These are phyloP conservation scores for Colletotrichum spinosum DNA, from an alignment of 2,329 filamentous ascomycete genomes.

Conservation along the genomic window DNA sequence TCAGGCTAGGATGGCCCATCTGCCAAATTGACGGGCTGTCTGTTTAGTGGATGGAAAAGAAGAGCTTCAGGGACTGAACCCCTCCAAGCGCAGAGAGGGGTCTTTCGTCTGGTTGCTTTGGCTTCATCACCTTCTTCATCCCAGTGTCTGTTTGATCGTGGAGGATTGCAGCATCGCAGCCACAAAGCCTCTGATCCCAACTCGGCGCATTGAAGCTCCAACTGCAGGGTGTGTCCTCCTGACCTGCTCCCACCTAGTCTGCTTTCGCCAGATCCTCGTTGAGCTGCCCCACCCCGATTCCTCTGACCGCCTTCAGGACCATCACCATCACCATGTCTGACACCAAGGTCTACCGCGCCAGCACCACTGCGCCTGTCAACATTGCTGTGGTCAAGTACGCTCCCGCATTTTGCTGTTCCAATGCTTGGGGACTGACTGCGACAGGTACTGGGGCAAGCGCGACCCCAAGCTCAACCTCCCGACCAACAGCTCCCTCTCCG, in stretches of 20 bases:
- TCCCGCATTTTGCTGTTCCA: constrained; percentile 55
- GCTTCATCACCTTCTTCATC: constrained; percentile 26
- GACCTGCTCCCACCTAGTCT: neutral
- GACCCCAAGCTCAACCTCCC: constrained; percentile 94
- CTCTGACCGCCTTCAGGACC: constrained; percentile 38
- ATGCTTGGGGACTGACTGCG: constrained; percentile 6
- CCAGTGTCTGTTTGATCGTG: constrained; percentile 7
- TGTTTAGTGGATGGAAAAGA: constrained; percentile 6
- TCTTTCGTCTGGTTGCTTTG: neutral
- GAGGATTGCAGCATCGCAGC: constrained; percentile 1
- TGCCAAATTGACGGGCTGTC: constrained; percentile 25
- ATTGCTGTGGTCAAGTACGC: constrained; percentile 95
- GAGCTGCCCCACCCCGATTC: neutral
- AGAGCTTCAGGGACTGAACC: constrained; percentile 30
- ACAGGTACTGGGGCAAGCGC: constrained; percentile 92
- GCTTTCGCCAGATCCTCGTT: constrained; percentile 5
- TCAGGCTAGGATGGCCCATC: constrained; percentile 16
- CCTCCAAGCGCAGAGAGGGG: constrained; percentile 20
- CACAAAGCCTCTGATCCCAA: neutral
- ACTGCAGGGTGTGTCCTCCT: neutral
- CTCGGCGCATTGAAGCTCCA: neutral
- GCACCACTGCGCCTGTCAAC: constrained; percentile 96
- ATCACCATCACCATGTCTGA: constrained; percentile 54
- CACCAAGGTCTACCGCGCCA: constrained; percentile 82
- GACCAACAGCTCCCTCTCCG: constrained; percentile 96